phyloP scores from a whole-genome alignment of 2,329 filamentous ascomycete species.

The Aspergillus ruber region DNA sequence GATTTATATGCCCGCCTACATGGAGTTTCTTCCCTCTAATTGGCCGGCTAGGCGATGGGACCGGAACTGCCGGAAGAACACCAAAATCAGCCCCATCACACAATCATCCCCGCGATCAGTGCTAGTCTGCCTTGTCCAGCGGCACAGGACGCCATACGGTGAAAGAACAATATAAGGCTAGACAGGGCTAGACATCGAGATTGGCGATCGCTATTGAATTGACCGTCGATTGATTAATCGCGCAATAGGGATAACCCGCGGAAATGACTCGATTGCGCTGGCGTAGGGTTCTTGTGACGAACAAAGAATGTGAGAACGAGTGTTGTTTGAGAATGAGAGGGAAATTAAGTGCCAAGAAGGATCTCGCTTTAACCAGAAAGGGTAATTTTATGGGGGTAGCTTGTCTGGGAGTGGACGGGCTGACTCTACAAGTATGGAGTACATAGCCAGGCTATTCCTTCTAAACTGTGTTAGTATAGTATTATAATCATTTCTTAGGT shows the following conservation, averaged over 20 bases:
- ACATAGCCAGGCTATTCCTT: too few relatives aligned
- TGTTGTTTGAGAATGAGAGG: not conserved
- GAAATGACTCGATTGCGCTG: not conserved
- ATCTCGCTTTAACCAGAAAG: not conserved
- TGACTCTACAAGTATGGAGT: too few relatives aligned
- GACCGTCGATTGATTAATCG: not conserved
- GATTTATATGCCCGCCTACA: constrained; percentile 13
- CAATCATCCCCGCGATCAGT: not conserved
- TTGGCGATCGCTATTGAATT: not conserved
- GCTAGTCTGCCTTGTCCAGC: too few relatives aligned
- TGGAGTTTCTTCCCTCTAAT: not conserved
- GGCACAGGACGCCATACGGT: too few relatives aligned
- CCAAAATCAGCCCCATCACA: not conserved
- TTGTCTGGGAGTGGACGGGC: too few relatives aligned
- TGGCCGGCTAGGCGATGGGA: not conserved
- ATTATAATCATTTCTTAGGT: too few relatives aligned
- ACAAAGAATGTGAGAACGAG: not conserved
- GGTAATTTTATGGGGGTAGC: too few relatives aligned
- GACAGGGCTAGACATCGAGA: not conserved
- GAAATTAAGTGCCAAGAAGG: not conserved
- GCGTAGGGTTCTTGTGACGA: not conserved
- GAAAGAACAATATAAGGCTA: not conserved
- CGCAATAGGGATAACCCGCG: not conserved
- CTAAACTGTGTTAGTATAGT: too few relatives aligned
- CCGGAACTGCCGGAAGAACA: not conserved